phyloP scores from a whole-genome alignment of 169 alveolate species.

The Plasmodium malariae region DNA sequence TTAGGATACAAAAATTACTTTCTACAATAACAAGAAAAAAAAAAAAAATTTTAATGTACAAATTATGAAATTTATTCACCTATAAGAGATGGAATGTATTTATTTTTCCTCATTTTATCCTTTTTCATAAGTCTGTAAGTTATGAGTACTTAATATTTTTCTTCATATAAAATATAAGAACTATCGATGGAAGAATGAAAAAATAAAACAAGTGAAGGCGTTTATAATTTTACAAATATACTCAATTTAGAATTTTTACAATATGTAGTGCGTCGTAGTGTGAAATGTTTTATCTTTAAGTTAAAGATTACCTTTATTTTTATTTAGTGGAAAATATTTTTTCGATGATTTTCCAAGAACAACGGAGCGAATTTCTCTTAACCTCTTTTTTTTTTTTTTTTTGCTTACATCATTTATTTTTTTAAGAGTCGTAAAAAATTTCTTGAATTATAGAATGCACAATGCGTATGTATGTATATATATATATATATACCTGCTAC shows the following conservation, averaged over 20 bases:
- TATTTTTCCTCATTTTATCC: not conserved
- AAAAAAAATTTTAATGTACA: conserved; percentile 29
- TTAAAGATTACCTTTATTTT: conserved; percentile 37
- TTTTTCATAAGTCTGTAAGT: conserved; percentile 6
- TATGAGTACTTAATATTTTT: not conserved
- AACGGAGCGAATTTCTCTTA: conserved; percentile 11
- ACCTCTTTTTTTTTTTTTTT: conserved; percentile 1
- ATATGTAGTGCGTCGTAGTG: conserved; percentile 3
- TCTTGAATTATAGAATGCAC: conserved; percentile 7
- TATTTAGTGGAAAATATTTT: conserved; percentile 34
- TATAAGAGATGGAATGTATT: not conserved
- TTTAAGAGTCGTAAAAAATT: not conserved
- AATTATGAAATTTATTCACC: conserved; percentile 14
- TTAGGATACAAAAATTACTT: conserved; percentile 33
- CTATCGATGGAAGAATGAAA: conserved; percentile 1
- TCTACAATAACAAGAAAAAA: conserved; percentile 16
- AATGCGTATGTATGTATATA: conserved; percentile 4
- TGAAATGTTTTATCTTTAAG: conserved; percentile 26
- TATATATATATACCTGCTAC: conserved; percentile 8
- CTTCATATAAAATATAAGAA: conserved; percentile 7
- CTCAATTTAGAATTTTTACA: conserved; percentile 25
- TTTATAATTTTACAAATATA: conserved; percentile 6
- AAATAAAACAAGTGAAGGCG: not conserved
- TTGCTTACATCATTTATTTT: conserved; percentile 10
- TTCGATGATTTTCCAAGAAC: conserved; percentile 42